Evolutionary conservation across 1,284 basidiomycete species (phyloP), one percentile per base, ranked within the genome.

Genomic region (Coniferiporia sulphurascens): DNA sequence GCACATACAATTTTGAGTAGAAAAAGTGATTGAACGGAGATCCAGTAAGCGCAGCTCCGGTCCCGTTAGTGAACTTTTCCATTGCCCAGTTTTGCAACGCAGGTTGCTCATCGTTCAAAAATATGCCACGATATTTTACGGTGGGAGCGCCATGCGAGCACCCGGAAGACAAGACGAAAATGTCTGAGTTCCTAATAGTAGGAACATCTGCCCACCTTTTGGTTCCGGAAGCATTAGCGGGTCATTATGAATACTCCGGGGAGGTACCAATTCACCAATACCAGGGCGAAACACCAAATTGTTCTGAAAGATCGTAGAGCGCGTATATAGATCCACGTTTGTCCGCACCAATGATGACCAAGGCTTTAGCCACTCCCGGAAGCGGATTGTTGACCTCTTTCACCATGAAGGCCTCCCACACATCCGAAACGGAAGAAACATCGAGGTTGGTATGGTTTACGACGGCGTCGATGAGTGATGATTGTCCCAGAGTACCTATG

Each of bases 41-140:
- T 38, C 73, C 74, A 0, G 78, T 73, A 36, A 76, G 65, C 2
- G 74, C 56, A 7, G 79, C 73, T 1, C 84, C 80, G 2, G 82
- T 82, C 2, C 84, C 85, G 61, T 86, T 87, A 1, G 82, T 83
- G 70, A 85, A 89, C 66, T 85, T 84, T 61, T 83, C 82, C 67
- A 79, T 76, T 0, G 74, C 76, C 77, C 77, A 78, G 44, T 71
- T 72, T 66, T 82, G 81, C 32, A 86, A 68, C n/a, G 78, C 79
- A 8, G 85, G 85, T 61, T 84, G 80, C 67, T 86, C 85, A 63
- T 87, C 84, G 64, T 87, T 87, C 60, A 79, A 69, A 66, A 86
- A 86, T 55, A 86, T 82, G 38, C 80, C 87, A 43, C 87, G 80
- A 65, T 86, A 89, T 67, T 89, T 85, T 59, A 90, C 85, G 1